These are phyloP conservation scores for Ganoderma meredithae DNA, from an alignment of 1,284 basidiomycete species.

Conservation along the genomic window DNA sequence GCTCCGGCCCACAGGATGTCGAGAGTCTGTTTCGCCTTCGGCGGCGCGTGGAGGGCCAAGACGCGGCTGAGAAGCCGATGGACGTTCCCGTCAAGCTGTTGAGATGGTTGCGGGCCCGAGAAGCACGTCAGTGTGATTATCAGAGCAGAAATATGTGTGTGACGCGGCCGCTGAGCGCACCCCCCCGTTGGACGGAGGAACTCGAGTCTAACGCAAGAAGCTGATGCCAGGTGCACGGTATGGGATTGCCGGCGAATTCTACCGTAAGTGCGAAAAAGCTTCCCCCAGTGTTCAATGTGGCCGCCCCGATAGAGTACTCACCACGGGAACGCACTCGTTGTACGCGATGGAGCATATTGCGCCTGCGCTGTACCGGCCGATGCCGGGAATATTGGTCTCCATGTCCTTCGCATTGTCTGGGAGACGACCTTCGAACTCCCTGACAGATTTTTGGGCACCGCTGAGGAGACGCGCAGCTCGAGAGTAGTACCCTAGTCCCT, in stretches of 20 bases:
- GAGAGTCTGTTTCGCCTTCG: constrained; percentile 79
- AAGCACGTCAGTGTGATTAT: constrained; percentile 16
- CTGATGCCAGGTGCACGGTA: background rate
- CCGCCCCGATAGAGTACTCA: constrained; percentile 48
- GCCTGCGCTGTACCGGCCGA: constrained; percentile 91
- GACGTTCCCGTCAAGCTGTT: constrained; percentile 91
- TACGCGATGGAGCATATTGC: constrained; percentile 94
- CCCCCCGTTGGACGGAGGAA: background rate
- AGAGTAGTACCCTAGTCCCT: constrained; percentile 92
- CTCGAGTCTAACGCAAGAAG: background rate
- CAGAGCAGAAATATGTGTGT: constrained; percentile 1
- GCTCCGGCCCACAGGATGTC: constrained; percentile 88
- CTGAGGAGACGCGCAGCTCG: constrained; percentile 82
- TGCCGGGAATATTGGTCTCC: constrained; percentile 87
- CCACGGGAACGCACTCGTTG: constrained; percentile 83
- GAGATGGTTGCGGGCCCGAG: constrained; percentile 17
- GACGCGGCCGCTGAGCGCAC: background rate
- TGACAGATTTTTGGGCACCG: constrained; percentile 81
- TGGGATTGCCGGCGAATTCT: constrained; percentile 4
- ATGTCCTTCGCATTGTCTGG: constrained; percentile 84
- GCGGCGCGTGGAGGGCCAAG: constrained; percentile 82
- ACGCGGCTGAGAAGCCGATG: constrained; percentile 84
- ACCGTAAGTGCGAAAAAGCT: background rate
- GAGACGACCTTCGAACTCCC: constrained; percentile 72
- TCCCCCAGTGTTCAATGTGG: background rate